Evolutionary conservation across 441 rosid genomes (phyloP).

Genomic region (Populus hybrid): DNA sequence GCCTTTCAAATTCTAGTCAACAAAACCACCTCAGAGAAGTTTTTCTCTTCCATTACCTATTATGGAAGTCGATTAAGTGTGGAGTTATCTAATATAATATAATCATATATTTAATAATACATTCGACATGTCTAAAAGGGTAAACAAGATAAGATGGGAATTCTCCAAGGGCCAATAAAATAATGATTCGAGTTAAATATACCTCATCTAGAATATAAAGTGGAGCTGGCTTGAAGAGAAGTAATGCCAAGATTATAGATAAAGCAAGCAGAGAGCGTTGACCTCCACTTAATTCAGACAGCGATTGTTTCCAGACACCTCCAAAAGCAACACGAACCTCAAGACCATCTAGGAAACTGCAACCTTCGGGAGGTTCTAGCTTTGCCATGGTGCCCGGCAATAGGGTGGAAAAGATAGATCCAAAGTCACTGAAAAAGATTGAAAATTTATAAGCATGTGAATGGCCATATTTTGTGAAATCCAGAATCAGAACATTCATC

Average conservation of each 20-base stretch:
- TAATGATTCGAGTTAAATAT: slow-evolving; percentile 9
- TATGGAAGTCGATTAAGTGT: background rate
- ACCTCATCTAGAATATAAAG: slow-evolving; percentile 98
- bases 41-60: background rate
- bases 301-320: slow-evolving; percentile 93
- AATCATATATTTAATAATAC: background rate
- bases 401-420: slow-evolving; percentile 94
- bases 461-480: slow-evolving; percentile 3
- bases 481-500: slow-evolving; percentile 5
- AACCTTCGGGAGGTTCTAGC: slow-evolving; percentile 90
- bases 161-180: background rate
- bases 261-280: slow-evolving; percentile 95
- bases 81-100: background rate
- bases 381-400: slow-evolving; percentile 98
- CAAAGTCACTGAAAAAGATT: slow-evolving; percentile 66
- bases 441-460: background rate
- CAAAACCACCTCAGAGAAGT: background rate
- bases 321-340: slow-evolving; percentile 99
- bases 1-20: background rate
- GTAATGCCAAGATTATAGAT: slow-evolving; percentile 88
- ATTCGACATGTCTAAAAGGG: background rate
- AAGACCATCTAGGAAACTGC: slow-evolving; percentile 94
- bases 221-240: slow-evolving; percentile 99
- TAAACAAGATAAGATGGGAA: background rate
- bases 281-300: slow-evolving; percentile 98